phyloP scores from a whole-genome alignment of 2,329 filamentous ascomycete species.

The Monosporascus sp. region DNA sequence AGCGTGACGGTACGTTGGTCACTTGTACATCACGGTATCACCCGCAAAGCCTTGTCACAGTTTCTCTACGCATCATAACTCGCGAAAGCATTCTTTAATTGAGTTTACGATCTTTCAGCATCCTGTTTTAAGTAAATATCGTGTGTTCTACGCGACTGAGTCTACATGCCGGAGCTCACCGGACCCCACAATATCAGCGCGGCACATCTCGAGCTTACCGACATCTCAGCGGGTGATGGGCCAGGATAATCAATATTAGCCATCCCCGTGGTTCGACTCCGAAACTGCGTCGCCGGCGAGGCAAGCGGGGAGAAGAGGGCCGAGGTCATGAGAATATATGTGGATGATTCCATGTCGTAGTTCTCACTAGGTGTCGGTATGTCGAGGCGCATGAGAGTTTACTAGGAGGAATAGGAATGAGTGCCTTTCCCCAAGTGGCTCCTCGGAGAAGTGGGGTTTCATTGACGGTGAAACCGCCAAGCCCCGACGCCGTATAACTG shows the following conservation, averaged over 20 bases:
- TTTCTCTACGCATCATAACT: too few relatives aligned
- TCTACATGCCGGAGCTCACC: constrained; percentile 9
- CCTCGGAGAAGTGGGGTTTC: neutral
- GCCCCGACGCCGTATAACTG: too few relatives aligned
- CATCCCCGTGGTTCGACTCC: constrained; percentile 1
- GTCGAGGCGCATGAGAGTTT: constrained; percentile 1
- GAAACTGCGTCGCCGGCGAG: neutral
- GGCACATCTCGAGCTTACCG: constrained; percentile 9
- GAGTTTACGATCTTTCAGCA: too few relatives aligned
- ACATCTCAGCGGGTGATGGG: constrained; percentile 2
- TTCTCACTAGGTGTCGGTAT: constrained; percentile 4
- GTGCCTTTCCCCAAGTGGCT: constrained; percentile 1
- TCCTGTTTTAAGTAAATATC: too few relatives aligned
- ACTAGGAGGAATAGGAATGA: constrained; percentile 1
- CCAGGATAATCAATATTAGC: neutral
- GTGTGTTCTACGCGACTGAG: neutral
- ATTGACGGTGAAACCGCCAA: neutral
- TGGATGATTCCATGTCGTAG: constrained; percentile 2
- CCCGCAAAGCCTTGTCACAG: too few relatives aligned
- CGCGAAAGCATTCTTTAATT: too few relatives aligned
- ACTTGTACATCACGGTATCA: too few relatives aligned
- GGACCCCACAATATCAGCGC: constrained; percentile 11
- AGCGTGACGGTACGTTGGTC: too few relatives aligned
- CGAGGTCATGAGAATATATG: constrained; percentile 4
- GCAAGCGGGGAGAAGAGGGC: constrained; percentile 2